phyloP scores from a whole-genome alignment of 305 asterid genomes.

The Nicotiana rustica region DNA sequence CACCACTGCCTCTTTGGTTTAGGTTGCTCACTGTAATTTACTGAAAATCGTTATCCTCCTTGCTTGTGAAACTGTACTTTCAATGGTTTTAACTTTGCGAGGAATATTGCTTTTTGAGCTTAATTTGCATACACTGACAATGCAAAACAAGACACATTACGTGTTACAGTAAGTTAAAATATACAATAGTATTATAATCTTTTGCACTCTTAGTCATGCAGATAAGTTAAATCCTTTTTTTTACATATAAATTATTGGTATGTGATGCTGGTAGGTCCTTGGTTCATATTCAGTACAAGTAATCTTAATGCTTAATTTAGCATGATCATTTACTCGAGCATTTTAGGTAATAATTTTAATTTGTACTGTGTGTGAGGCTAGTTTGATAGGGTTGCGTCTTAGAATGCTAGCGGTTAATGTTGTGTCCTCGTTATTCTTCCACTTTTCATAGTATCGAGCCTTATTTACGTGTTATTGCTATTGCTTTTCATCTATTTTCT shows the following conservation, averaged over 20 bases:
- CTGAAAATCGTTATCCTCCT: background rate
- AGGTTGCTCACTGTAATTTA: background rate
- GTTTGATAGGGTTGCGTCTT: no score
- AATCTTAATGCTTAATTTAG: background rate
- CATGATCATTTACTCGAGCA: no score
- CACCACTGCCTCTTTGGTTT: background rate
- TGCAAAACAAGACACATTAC: background rate
- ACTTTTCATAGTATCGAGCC: no score
- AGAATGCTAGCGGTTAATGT: no score
- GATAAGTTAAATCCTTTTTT: background rate
- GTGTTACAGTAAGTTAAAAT: background rate
- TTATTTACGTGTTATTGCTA: no score
- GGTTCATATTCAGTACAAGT: background rate
- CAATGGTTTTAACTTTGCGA: background rate
- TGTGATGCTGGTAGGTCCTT: background rate
- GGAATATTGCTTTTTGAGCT: background rate
- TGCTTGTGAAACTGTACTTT: background rate
- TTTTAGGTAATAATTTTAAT: no score
- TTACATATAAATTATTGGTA: background rate
- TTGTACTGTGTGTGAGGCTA: no score
- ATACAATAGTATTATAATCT: no score
- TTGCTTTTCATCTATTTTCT: no score
- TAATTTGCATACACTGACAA: no score
- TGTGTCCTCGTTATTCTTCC: no score
- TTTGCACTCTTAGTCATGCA: background rate